Conservation (phyloP, 2,329 filamentous ascomycete genomes). For the Leptodontidium sp. region DNA sequence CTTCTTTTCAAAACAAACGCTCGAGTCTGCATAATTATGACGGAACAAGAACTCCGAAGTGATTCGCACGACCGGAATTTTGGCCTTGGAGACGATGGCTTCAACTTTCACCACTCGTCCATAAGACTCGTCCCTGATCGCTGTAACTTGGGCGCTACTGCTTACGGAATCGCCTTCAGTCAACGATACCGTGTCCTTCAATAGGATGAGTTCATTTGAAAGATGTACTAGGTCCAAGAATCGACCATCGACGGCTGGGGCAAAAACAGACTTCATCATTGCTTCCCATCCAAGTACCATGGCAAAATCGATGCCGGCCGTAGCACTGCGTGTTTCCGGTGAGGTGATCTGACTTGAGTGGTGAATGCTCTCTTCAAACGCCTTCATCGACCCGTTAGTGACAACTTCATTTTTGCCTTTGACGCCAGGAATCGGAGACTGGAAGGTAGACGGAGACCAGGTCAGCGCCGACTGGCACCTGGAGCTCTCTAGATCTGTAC, state of each 20-base stretch:
- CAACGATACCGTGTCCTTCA: conserved; percentile 90
- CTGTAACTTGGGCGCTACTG: conserved; percentile 95
- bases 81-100: conserved; percentile 84
- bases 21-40: conserved; percentile 88
- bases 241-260: conserved; percentile 93
- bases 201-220: conserved; percentile 98
- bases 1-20: conserved; percentile 99
- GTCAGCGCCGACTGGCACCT: conserved; percentile 78
- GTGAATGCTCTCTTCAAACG: conserved; percentile 44
- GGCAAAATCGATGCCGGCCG: conserved; percentile 97
- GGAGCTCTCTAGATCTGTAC: conserved; percentile 83
- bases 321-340: conserved; percentile 57
- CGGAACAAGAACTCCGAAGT: conserved; percentile 98
- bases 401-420: conserved; percentile 98
- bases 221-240: conserved; percentile 95
- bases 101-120: conserved; percentile 99
- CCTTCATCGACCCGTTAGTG: conserved; percentile 92
- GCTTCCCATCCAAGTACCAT: conserved; percentile 98
- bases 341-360: too few relatives aligned
- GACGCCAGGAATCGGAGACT: conserved; percentile 90
- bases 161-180: conserved; percentile 94
- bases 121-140: conserved; percentile 96
- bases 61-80: conserved; percentile 90
- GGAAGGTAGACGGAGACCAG: too few relatives aligned
- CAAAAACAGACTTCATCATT: conserved; percentile 99